phyloP scores from a whole-genome alignment of 306 rosid species.

The Aeschynomene evenia region DNA sequence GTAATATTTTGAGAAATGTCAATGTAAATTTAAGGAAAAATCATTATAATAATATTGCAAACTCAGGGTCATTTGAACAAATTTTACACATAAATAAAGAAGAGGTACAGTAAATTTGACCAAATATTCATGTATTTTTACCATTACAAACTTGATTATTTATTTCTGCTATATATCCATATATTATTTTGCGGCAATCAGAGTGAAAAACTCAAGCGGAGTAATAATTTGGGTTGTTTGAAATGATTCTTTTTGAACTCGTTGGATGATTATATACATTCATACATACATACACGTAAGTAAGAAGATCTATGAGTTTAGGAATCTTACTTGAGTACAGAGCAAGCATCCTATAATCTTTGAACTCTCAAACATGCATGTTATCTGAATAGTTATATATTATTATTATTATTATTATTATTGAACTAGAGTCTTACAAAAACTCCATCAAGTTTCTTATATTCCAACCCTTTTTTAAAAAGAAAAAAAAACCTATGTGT shows the following conservation, averaged over 20 bases:
- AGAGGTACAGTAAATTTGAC: too few relatives aligned
- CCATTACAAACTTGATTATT: too few relatives aligned
- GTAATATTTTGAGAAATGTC: too few relatives aligned
- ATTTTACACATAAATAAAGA: too few relatives aligned
- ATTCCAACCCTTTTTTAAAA: background rate
- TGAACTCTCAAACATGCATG: conserved; percentile 3
- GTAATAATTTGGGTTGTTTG: background rate
- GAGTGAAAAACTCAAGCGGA: background rate
- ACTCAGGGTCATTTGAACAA: too few relatives aligned
- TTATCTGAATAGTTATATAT: background rate
- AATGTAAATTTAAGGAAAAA: too few relatives aligned
- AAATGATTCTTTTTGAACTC: background rate
- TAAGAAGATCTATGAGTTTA: background rate
- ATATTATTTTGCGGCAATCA: too few relatives aligned
- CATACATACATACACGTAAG: too few relatives aligned
- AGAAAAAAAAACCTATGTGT: too few relatives aligned
- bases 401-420: too few relatives aligned
- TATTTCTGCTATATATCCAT: background rate
- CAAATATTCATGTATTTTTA: too few relatives aligned
- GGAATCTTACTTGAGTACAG: conserved; percentile 18
- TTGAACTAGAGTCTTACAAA: background rate
- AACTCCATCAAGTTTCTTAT: background rate
- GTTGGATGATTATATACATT: background rate
- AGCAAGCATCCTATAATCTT: conserved; percentile 17
- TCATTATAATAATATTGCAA: too few relatives aligned